Evolutionary conservation across 2,329 filamentous ascomycete species (phyloP).

Genomic region (Sporothrix brasiliensis): DNA sequence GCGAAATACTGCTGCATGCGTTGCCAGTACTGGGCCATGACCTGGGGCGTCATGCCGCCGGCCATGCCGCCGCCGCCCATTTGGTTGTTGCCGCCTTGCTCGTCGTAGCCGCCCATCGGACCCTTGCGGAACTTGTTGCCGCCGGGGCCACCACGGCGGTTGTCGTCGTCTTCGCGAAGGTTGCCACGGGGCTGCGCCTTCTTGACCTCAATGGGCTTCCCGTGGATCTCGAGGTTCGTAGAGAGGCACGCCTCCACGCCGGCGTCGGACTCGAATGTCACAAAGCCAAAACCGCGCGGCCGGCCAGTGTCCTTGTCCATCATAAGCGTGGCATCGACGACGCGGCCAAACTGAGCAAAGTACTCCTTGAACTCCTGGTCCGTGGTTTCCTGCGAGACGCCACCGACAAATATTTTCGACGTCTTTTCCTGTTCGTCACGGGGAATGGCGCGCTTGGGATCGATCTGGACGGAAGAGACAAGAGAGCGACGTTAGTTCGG

Average conservation of each 20-base stretch:
- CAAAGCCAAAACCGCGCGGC: constrained; percentile 93
- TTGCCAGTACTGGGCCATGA: constrained; percentile 99
- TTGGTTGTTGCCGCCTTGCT: constrained; percentile 43
- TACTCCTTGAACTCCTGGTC: constrained; percentile 96
- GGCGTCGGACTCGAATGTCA: constrained; percentile 94
- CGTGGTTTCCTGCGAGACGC: constrained; percentile 94
- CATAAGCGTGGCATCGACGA: constrained; percentile 97
- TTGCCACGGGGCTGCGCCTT: constrained; percentile 95
- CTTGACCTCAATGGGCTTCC: constrained; percentile 97
- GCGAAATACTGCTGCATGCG: constrained; percentile 97
- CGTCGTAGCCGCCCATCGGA: constrained; percentile 43
- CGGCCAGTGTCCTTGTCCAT: constrained; percentile 99
- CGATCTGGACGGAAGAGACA: constrained; percentile 65
- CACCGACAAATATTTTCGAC: constrained; percentile 97
- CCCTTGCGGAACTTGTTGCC: constrained; percentile 59
- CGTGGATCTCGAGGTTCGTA: constrained; percentile 84
- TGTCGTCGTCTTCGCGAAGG: constrained; percentile 84
- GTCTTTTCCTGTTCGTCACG: constrained; percentile 98
- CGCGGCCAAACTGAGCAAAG: constrained; percentile 93
- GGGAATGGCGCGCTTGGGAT: constrained; percentile 95
- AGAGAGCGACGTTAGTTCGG: constrained; percentile 21
- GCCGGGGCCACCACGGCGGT: constrained; percentile 54
- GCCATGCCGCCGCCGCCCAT: constrained; percentile 46
- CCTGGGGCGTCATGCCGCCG: constrained; percentile 83
- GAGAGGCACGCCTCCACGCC: constrained; percentile 91